Evolutionary conservation across 2,329 filamentous ascomycete species (phyloP), one percentile per base, ranked within the genome.

Genomic region (Ustilaginoidea virens): DNA sequence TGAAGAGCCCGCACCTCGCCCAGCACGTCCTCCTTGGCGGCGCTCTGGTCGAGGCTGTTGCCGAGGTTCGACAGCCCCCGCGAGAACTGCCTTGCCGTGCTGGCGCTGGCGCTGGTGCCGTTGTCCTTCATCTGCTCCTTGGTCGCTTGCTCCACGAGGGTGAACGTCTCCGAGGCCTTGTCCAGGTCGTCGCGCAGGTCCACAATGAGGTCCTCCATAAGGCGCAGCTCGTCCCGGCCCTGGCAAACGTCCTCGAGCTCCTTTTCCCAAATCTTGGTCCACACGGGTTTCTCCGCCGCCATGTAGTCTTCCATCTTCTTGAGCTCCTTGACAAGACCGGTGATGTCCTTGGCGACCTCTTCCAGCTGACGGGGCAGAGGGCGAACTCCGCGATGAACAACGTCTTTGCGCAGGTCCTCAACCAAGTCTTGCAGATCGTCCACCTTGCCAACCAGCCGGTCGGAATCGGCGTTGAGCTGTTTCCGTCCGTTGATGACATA

Each of bases 251-350:
- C 77, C 52, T 96, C 83, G 25, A 98, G 63, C 52, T 96, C 86
- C 56, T 92, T 86, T 67, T 96, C 87, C 90, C 90, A 98, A 39
- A 96, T 92, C 69, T 94, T 94, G 31, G 85, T 94, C 87, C 90
- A 98, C 33, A 94, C 65, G 0, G 90, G 90, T 53, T 93, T 93
- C 66, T 98, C 90, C 26, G 73, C 71, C 43, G 75, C 77, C 58
- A 98, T 70, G 60, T 80, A 92, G 11, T 93, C 86, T 48, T 93
- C 81, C 68, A 98, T 78, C 57, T 81, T 86, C 66, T 82, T 90
- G 37, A 98, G 72, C 46, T 94, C 86, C 46, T 83, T 77, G 27
- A 75, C 80, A 18, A 90, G 74, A 31, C 65, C 57, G 27, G 75
- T 74, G 37, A 98, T 85, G 43, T 96, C 87, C 55, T 90, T 92